A percentile compares a stretch with the other conserved stretches of the same genome.
Conservation (phyloP, 148 eudicot species). For the Chenopodium berlandieri region DNA sequence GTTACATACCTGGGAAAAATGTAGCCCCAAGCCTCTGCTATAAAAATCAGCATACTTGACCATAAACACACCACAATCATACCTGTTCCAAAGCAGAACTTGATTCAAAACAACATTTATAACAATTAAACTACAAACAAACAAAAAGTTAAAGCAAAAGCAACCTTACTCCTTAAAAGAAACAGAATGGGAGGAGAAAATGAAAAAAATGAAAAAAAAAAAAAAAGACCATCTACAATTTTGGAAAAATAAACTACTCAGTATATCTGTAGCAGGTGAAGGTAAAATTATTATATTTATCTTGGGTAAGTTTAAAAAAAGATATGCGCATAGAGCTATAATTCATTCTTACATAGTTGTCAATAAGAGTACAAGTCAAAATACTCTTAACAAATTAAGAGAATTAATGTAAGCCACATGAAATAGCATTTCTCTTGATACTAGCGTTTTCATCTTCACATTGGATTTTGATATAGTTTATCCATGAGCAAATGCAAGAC, state of each 20-base stretch:
- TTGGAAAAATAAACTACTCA: no score
- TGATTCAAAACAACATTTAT: constrained; percentile 12
- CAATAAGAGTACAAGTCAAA: neutral
- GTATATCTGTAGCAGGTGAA: no score
- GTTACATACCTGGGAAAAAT: constrained; percentile 67
- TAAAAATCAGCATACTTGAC: constrained; percentile 90
- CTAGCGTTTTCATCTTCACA: neutral
- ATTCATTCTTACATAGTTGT: neutral
- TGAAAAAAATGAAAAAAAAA: no score
- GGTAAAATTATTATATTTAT: neutral
- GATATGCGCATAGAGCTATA: neutral
- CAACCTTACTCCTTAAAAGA: neutral
- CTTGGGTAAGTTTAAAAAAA: neutral
- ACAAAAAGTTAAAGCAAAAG: constrained; percentile 9
- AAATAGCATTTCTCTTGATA: no score
- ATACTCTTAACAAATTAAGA: neutral
- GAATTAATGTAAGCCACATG: no score
- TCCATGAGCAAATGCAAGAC: neutral
- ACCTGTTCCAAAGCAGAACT: constrained; percentile 45
- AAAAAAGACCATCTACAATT: no score
- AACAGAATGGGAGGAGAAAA: no score
- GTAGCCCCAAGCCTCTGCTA: constrained; percentile 83
- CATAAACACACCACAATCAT: constrained; percentile 97
- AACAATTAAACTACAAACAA: neutral
- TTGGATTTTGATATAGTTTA: neutral